phyloP scores from a whole-genome alignment of 1,284 basidiomycete genomes.

The Fomitiporia mediterranea region DNA sequence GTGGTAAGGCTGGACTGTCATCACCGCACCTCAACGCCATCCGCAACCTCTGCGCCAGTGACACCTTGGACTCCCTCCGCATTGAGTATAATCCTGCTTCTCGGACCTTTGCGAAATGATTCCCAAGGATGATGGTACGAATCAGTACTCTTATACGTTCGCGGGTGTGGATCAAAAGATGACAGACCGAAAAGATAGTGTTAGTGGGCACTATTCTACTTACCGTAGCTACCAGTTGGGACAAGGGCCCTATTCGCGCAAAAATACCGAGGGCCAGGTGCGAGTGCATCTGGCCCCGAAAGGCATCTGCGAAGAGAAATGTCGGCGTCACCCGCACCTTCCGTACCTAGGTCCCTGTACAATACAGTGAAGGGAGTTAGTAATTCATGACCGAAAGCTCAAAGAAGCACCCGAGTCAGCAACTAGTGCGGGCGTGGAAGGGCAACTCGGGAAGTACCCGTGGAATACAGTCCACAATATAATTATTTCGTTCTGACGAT shows the following conservation, averaged over 20 bases:
- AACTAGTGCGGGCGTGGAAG: not conserved
- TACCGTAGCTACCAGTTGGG: constrained; percentile 58
- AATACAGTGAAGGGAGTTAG: too few species aligned
- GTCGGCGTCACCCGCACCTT: constrained; percentile 61
- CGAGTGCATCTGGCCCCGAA: constrained; percentile 44
- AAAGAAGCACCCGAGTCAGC: not conserved
- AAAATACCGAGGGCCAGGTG: constrained; percentile 62
- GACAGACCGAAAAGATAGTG: not conserved
- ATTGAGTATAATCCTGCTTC: constrained; percentile 42
- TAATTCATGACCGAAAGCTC: not conserved
- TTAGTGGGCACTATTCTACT: constrained; percentile 18
- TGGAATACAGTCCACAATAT: constrained; percentile 5
- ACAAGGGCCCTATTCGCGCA: constrained; percentile 59
- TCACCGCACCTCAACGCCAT: constrained; percentile 54
- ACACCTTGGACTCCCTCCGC: constrained; percentile 52
- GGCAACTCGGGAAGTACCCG: not conserved
- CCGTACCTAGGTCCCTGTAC: constrained; percentile 61
- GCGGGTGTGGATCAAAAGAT: not conserved
- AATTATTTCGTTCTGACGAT: not conserved
- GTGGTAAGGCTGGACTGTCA: too few species aligned
- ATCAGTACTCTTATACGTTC: not conserved
- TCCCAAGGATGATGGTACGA: not conserved
- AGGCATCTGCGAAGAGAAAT: constrained; percentile 55
- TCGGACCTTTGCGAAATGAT: constrained; percentile 43
- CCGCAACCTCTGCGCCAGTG: constrained; percentile 53